These are phyloP conservation scores for Cryptosporidium baileyi DNA, from an alignment of 169 alveolate species.

Conservation along the genomic window DNA sequence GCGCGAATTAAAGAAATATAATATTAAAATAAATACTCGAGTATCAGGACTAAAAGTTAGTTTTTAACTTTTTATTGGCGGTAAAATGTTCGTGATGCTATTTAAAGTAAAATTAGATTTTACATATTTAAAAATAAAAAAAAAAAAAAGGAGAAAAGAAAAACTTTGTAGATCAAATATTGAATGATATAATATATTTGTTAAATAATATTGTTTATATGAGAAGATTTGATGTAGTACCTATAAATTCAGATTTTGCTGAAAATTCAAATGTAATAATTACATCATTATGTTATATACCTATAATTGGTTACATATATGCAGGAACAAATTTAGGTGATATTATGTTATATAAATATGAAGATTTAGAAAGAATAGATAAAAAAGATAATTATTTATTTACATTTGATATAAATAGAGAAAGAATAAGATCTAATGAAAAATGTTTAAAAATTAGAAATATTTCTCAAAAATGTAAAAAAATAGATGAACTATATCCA, in stretches of 20 bases:
- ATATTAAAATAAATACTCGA: no score
- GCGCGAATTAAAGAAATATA: no score
- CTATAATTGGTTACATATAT: constrained; percentile 59
- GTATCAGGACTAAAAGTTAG: no score
- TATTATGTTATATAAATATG: constrained; percentile 35
- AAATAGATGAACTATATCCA: constrained; percentile 50
- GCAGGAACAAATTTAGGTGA: constrained; percentile 62
- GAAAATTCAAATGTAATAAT: constrained; percentile 35
- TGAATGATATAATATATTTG: not conserved
- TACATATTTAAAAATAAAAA: not conserved
- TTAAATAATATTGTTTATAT: not conserved
- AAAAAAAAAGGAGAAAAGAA: not conserved
- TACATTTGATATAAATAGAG: not conserved
- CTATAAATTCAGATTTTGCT: constrained; percentile 58
- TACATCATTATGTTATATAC: constrained; percentile 50
- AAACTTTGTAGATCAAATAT: not conserved
- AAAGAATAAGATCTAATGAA: not conserved
- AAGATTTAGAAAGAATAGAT: not conserved
- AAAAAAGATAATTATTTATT: not conserved
- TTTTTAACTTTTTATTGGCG: no score
- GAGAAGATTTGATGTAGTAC: constrained; percentile 69
- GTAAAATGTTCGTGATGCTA: not conserved
- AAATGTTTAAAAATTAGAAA: not conserved
- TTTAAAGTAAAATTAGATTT: not conserved
- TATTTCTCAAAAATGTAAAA: constrained; percentile 45